Evolutionary conservation across 208 protist genomes (phyloP).

Genomic region (Wallacemonas rigidus): DNA sequence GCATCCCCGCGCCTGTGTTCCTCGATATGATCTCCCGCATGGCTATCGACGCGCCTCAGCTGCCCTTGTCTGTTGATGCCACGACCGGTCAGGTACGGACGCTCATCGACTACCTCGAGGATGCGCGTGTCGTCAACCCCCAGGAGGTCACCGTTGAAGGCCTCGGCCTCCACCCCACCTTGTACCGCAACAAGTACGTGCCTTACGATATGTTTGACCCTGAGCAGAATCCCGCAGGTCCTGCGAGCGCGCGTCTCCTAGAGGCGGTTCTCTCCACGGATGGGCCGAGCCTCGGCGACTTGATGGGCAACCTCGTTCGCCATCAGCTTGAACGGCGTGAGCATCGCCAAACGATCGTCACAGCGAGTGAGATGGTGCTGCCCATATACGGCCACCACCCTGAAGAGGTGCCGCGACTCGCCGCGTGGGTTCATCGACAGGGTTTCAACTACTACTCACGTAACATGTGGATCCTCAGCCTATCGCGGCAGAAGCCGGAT

Average conservation of each 20-base stretch:
- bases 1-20: constrained; percentile 62
- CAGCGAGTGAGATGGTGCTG: constrained; percentile 74
- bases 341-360: constrained; percentile 51
- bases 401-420: constrained; percentile 69
- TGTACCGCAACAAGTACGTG: constrained; percentile 85
- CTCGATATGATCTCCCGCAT: constrained; percentile 72
- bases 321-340: constrained; percentile 81
- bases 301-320: constrained; percentile 79
- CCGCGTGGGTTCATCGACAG: constrained; percentile 78
- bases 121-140: constrained; percentile 59
- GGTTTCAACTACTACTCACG: constrained; percentile 82
- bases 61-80: constrained; percentile 54
- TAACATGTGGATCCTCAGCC: constrained; percentile 76
- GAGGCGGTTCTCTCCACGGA: constrained; percentile 74
- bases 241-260: constrained; percentile 69
- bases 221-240: constrained; percentile 73
- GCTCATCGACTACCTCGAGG: constrained; percentile 65
- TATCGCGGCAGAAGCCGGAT: constrained; percentile 38
- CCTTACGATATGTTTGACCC: constrained; percentile 78
- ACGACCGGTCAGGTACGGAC: constrained; percentile 34
- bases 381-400: constrained; percentile 69
- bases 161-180: constrained; percentile 84
- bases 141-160: constrained; percentile 82
- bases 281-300: constrained; percentile 73
- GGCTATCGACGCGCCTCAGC: constrained; percentile 66